A percentile compares a stretch with the other conserved stretches of the same genome.
Conservation (phyloP, 805 yeast species). For the Ogataea pilisensis region DNA sequence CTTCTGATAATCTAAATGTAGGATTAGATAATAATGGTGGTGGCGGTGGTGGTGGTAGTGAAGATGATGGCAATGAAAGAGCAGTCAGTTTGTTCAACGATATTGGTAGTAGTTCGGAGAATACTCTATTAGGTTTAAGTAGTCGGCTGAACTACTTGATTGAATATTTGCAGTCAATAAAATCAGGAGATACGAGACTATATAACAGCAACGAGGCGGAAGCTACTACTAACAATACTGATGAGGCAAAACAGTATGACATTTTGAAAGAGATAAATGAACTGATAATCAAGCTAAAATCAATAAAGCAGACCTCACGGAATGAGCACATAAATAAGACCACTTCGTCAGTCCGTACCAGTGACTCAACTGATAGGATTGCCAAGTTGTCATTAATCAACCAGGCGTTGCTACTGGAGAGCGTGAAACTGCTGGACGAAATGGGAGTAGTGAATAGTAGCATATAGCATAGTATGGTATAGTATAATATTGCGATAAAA, state of each 20-base stretch:
- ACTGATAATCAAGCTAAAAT: conserved; percentile 9
- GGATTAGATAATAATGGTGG: no score
- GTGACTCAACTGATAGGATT: conserved; percentile 2
- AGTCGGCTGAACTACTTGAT: conserved; percentile 8
- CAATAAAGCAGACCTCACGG: not conserved
- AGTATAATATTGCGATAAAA: no score
- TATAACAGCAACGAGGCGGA: not conserved
- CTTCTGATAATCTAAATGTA: not conserved
- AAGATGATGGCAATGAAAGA: not conserved
- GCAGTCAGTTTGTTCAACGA: not conserved
- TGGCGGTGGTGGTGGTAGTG: no score
- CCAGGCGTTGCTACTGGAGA: conserved; percentile 10
- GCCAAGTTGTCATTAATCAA: conserved; percentile 8
- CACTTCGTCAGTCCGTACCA: not conserved
- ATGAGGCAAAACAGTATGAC: conserved; percentile 1
- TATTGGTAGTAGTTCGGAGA: conserved; percentile 1
- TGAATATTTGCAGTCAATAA: conserved; percentile 9
- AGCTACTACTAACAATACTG: no score
- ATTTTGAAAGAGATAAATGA: conserved; percentile 11
- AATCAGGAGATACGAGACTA: conserved; percentile 4
- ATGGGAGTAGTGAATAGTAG: conserved; percentile 3
- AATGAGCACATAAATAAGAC: not conserved
- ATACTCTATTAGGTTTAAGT: conserved; percentile 3
- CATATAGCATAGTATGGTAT: not conserved
- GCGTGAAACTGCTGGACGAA: conserved; percentile 8